These are phyloP conservation scores for Dendrocalamus sinicus DNA, from an alignment of 176 grass and related monocot genomes.

Conservation along the genomic window DNA sequence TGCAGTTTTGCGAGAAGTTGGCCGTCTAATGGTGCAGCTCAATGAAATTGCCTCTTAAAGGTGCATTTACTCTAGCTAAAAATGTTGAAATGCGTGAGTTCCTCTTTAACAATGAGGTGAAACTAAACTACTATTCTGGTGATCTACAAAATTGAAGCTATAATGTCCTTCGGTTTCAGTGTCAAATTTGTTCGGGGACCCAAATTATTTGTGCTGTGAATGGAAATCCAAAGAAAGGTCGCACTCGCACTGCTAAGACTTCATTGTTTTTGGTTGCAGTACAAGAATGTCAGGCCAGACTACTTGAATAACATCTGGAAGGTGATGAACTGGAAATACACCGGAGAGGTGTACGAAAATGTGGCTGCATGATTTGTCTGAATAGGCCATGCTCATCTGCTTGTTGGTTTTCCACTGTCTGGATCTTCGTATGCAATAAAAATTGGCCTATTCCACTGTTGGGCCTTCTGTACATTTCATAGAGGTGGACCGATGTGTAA, in stretches of 20 bases:
- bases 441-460: slow-evolving; percentile 1
- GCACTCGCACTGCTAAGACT: neutral
- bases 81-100: neutral
- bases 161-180: neutral
- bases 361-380: slow-evolving; percentile 54
- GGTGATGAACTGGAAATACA: slow-evolving; percentile 98
- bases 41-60: too few species aligned
- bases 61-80: neutral
- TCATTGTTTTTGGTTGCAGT: slow-evolving; percentile 59
- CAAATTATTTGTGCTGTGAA: slow-evolving; percentile 7
- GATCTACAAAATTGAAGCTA: neutral
- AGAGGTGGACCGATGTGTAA: neutral
- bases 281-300: slow-evolving; percentile 94
- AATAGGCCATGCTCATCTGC: neutral
- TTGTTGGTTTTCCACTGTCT: neutral
- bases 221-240: neutral
- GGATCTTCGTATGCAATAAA: slow-evolving; percentile 58
- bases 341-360: slow-evolving; percentile 71
- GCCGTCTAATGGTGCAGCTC: too few species aligned
- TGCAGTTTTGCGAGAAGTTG: too few species aligned
- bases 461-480: slow-evolving; percentile 36
- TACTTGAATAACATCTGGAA: slow-evolving; percentile 96
- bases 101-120: neutral
- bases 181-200: neutral
- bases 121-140: neutral